These are phyloP conservation scores for Malassezia pachydermatis DNA, from an alignment of 1,284 basidiomycete genomes.

Conservation along the genomic window DNA sequence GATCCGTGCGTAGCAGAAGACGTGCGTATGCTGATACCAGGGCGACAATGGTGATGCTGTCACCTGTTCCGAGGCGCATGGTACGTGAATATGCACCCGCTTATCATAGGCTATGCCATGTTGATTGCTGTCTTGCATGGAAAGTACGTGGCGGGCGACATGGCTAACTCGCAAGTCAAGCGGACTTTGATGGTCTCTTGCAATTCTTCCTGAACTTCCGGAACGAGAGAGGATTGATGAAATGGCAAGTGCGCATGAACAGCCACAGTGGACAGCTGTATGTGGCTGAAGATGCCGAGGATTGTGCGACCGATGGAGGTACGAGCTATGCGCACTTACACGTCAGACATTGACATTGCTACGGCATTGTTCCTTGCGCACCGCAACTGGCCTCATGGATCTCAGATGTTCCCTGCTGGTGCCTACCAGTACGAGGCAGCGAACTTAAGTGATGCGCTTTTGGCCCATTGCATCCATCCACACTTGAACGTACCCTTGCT, in stretches of 20 bases:
- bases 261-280: conserved; percentile 18
- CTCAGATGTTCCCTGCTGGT: conserved; percentile 16
- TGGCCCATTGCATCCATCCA: conserved; percentile 27
- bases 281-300: conserved; percentile 29
- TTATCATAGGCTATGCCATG: conserved; percentile 30
- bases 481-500: conserved; percentile 27
- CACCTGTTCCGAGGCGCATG: conserved; percentile 43
- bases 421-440: conserved; percentile 26
- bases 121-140: conserved; percentile 34
- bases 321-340: neutral
- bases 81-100: conserved; percentile 1
- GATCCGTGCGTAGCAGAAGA: conserved; percentile 7
- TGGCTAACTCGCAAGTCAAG: conserved; percentile 10
- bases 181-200: conserved; percentile 34
- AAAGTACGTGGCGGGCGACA: conserved; percentile 14
- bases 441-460: conserved; percentile 17
- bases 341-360: conserved; percentile 35
- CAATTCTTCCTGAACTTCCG: conserved; percentile 28
- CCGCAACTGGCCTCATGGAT: conserved; percentile 23
- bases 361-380: conserved; percentile 28
- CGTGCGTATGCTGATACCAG: neutral
- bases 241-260: conserved; percentile 33
- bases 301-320: conserved; percentile 35
- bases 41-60: conserved; percentile 37
- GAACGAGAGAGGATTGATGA: conserved; percentile 34